Evolutionary conservation across 345 rosid genomes (phyloP).

Genomic region (Erucastrum elatum): DNA sequence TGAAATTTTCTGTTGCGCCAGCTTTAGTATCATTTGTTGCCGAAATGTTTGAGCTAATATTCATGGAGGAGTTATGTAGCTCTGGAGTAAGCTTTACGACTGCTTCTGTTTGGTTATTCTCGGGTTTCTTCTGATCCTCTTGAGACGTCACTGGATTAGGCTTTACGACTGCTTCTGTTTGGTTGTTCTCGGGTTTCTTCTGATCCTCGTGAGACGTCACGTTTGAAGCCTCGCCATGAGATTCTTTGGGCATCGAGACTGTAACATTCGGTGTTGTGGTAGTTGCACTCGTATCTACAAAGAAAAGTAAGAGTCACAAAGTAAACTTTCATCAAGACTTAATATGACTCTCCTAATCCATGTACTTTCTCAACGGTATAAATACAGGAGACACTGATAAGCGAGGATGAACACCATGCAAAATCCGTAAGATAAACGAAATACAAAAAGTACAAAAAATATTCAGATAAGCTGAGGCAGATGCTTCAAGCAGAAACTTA

Average conservation of each 20-base stretch:
- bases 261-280: constrained; percentile 49
- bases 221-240: constrained; percentile 35
- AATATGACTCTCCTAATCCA: constrained; percentile 12
- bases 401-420: constrained; percentile 18
- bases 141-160: constrained; percentile 33
- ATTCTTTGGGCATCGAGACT: constrained; percentile 38
- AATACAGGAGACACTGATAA: constrained; percentile 5
- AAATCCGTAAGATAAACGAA: constrained; percentile 9
- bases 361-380: constrained; percentile 2
- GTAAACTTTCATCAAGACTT: constrained; percentile 23
- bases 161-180: constrained; percentile 27
- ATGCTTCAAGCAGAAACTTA: constrained; percentile 18
- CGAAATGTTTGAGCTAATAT: constrained; percentile 35
- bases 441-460: constrained; percentile 4
- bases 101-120: constrained; percentile 42
- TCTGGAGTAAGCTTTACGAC: constrained; percentile 43
- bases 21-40: constrained; percentile 30
- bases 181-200: constrained; percentile 44
- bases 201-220: constrained; percentile 45
- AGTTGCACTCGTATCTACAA: constrained; percentile 55
- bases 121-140: constrained; percentile 43
- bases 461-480: constrained; percentile 17
- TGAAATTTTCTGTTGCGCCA: constrained; percentile 19
- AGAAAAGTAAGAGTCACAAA: constrained; percentile 27
- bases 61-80: constrained; percentile 41